Evolutionary conservation across 2,329 filamentous ascomycete species (phyloP).

Genomic region (Penicillium sclerotigenum): DNA sequence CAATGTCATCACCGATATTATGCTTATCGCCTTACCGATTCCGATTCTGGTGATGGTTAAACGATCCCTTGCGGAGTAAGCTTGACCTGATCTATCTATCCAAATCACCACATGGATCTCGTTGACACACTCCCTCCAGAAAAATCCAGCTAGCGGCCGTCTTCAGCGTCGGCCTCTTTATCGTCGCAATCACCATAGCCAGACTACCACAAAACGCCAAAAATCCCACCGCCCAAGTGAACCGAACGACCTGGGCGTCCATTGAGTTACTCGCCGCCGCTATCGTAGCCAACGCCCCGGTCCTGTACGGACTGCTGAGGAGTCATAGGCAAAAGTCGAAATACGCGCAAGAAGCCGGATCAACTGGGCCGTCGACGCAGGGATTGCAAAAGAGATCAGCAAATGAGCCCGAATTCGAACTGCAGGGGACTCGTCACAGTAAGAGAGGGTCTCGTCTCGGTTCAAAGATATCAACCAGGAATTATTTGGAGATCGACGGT

Average conservation of each 20-base stretch:
- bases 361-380: not conserved
- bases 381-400: constrained; percentile 3
- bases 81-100: not conserved
- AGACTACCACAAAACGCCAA: constrained; percentile 13
- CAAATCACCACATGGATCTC: not conserved
- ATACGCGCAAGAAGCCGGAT: constrained; percentile 2
- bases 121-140: not conserved
- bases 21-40: constrained; percentile 16
- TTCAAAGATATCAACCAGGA: not conserved
- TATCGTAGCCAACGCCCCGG: constrained; percentile 12
- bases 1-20: constrained; percentile 14
- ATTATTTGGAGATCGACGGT: constrained; percentile 2
- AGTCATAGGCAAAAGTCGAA: constrained; percentile 6
- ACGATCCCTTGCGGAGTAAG: constrained; percentile 10
- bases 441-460: constrained; percentile 1
- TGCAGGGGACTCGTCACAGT: constrained; percentile 1
- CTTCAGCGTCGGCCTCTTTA: constrained; percentile 16
- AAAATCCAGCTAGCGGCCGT: constrained; percentile 12
- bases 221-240: constrained; percentile 10
- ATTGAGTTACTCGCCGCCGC: constrained; percentile 13
- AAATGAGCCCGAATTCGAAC: constrained; percentile 4
- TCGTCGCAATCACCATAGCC: constrained; percentile 16
- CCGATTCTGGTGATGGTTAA: constrained; percentile 13
- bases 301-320: constrained; percentile 11
- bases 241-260: constrained; percentile 15